Percentiles rank a stretch among this genome's conserved stretches.
Evolutionary conservation across 2,329 filamentous ascomycete species (phyloP).

Genomic region (Talaromyces sp.): DNA sequence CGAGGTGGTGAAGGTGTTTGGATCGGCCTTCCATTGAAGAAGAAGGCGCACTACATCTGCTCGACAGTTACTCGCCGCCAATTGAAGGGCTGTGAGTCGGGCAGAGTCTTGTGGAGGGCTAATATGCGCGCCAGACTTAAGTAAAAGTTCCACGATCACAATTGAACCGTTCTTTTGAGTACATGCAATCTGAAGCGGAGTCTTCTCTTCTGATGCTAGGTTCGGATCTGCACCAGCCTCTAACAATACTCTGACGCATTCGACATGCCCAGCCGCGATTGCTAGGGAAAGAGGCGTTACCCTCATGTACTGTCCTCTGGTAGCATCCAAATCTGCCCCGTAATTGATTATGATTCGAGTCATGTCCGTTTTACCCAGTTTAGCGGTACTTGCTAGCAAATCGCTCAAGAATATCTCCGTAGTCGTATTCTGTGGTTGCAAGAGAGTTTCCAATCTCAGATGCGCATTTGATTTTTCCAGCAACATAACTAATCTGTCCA

Average conservation of each 20-base stretch:
- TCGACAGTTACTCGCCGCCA: conserved; percentile 5
- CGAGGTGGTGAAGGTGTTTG: conserved; percentile 9
- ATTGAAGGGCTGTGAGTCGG: conserved; percentile 14
- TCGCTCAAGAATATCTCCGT: conserved; percentile 16
- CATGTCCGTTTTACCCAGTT: conserved; percentile 13
- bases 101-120: conserved; percentile 10
- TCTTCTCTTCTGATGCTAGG: conserved; percentile 1
- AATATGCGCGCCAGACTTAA: conserved; percentile 14
- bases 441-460: conserved; percentile 7
- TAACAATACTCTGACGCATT: conserved; percentile 16
- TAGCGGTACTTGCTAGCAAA: conserved; percentile 14
- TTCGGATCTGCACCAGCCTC: conserved; percentile 15
- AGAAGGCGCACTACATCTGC: conserved; percentile 4
- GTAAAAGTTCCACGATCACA: conserved; percentile 7
- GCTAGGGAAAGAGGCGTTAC: conserved; percentile 13
- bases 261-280: conserved; percentile 4
- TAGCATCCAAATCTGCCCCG: conserved; percentile 10
- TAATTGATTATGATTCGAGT: conserved; percentile 12
- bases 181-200: neutral
- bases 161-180: neutral
- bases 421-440: conserved; percentile 12
- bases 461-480: conserved; percentile 12
- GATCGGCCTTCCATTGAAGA: conserved; percentile 10
- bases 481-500: conserved; percentile 10
- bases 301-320: conserved; percentile 1